Evolutionary conservation across 768 basidiomycete species (phyloP), one percentile per base, ranked within the genome.

Genomic region (Omphalotus guepiniiformis): DNA sequence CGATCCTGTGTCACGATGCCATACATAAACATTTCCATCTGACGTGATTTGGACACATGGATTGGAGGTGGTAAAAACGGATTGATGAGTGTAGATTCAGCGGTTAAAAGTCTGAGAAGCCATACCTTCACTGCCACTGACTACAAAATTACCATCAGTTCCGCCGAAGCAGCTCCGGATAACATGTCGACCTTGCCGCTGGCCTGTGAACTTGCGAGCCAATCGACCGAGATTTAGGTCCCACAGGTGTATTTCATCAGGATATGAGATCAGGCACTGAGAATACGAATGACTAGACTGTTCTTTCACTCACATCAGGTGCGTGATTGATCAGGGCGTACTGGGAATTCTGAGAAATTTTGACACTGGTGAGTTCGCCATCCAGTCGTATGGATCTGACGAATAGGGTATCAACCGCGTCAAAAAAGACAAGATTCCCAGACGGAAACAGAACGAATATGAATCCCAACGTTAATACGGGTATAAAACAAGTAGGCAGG

Each of bases 151-250:
- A 43, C 84, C 86, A 58, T 88, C 83, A 43, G 84, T 71, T 23
- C 95, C 94, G 23, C 94, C 96, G 65, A 98, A 97, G 60, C 91
- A 94, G 63, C 89, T 91, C 49, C 91, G 81, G 51, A 98, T 88
- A 53, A 96, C 82, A 63, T 92, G 88, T 23, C 78, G 75, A 2
- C 82, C 80, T 63, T 95, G 92, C 25, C 76, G 78, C 53, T 96
- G 94, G 6, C 93, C 96, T 3, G 80, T 80, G 61, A 86, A 95
- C 65, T 83, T 92, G 51, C 87, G 83, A 21, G 84, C 75, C 48
- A 89, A 71, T 42, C 79, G 79, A 21, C 79, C 79, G 22, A 80
- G 74, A 22, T 78, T 71, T 44, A 97, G 74, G 60, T 92, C 84
- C 84, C 90, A 91, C 51, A 96, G 67, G 54, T 90, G 85, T 35